Evolutionary conservation across 306 rosid species (phyloP).

Genomic region (Dicorynia guianensis): DNA sequence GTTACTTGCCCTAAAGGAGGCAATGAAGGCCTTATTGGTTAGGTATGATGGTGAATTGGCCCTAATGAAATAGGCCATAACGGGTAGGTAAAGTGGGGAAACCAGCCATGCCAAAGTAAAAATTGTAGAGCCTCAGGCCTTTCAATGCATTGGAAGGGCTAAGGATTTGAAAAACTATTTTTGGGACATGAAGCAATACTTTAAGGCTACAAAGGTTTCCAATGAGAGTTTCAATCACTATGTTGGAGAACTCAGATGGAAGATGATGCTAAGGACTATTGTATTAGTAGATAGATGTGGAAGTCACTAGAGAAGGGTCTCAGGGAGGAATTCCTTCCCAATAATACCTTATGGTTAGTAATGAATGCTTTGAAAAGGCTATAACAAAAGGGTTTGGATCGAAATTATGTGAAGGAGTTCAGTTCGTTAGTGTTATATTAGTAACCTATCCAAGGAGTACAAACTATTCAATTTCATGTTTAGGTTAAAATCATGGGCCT

Average conservation of each 20-base stretch:
- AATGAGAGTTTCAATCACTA: neutral
- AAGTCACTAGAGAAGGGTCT: neutral
- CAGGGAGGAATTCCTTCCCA: neutral
- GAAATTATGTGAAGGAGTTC: neutral
- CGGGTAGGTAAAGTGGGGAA: no score
- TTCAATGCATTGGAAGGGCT: neutral
- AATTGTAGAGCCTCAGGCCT: neutral
- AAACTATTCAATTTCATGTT: constrained; percentile 10
- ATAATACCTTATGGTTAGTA: neutral
- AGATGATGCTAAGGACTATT: neutral
- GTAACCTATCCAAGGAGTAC: no score
- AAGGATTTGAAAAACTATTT: neutral
- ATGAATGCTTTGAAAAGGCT: neutral
- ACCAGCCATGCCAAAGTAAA: no score
- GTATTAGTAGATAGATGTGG: neutral
- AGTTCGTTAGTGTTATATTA: no score
- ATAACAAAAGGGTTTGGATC: neutral
- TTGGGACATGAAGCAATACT: neutral
- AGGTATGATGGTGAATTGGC: no score
- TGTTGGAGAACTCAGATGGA: neutral
- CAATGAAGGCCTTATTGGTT: no score
- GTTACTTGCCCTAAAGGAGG: no score
- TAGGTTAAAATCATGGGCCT: neutral
- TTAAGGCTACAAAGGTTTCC: neutral
- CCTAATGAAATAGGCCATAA: no score